Evolutionary conservation across 108 stramenopile species (phyloP), one percentile per base, ranked within the genome.

Genomic region (Nitzschia putrida): DNA sequence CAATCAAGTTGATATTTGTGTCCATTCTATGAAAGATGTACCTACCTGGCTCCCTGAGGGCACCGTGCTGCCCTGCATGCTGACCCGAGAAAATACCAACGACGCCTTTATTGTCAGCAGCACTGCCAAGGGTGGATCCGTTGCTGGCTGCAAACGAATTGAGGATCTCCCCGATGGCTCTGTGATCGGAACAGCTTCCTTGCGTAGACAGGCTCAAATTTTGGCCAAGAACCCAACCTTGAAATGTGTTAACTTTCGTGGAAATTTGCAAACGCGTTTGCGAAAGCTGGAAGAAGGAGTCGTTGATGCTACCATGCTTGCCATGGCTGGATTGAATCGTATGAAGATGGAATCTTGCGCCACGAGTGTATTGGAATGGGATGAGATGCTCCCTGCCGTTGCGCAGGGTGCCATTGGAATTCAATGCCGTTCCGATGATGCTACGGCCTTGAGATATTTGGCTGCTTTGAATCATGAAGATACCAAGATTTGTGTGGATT

Each of bases 21-120:
- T 99, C 40, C 99, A 99, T 77, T 99, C 98, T 39, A 98, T 99
- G 97, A 99, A 99, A 88, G 99, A 99, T 83, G 98, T 99, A 51
- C 99, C 99, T 9, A 99, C 99, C 20, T 98, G 97, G 97, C 81
- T 99, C 57, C 96, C 96, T 9, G 96, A 96, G 2, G 96, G 95
- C 24, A 98, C 98, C 22, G 85, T 99, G 29, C 83, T 99, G 21
- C 97, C 99, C 16, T 98, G 98, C 88, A 99, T 90, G 66, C 83
- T 98, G 34, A 93, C 94, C 9, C 92, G 98, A 40, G 99, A 99
- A 74, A 97, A 98, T 57, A 98, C 99, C 57, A 95, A 96, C 70
- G 99, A 99, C 83, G 97, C 92, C 43, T 97, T 98, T 80, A 99
- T 98, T 78, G 68, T 51, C 49, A 77, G 73, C 29, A 77, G 76